These are phyloP conservation scores for Ambrosia trifida DNA, from an alignment of 129 eudicot genomes.

Conservation along the genomic window DNA sequence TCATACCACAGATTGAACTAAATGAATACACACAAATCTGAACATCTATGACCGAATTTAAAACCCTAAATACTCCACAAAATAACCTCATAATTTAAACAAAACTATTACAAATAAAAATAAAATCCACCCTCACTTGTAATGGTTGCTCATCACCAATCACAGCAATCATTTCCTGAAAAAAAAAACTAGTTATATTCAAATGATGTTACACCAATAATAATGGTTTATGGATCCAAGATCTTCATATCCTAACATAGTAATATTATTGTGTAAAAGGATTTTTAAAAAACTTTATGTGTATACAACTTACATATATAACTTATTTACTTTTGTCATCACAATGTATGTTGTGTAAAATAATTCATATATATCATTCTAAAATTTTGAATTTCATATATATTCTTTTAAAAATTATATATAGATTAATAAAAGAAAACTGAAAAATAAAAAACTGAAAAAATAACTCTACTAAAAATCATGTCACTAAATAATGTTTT, in stretches of 20 bases:
- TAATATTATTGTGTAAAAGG: background rate
- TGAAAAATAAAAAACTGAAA: background rate
- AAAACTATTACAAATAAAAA: background rate
- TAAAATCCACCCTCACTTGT: conserved; percentile 5
- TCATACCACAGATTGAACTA: conserved; percentile 22
- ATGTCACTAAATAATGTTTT: background rate
- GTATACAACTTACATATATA: too few species aligned
- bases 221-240: conserved; percentile 8
- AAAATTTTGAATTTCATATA: too few species aligned
- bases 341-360: background rate
- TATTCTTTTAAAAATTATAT: background rate
- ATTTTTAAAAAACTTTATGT: too few species aligned
- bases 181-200: conserved; percentile 6
- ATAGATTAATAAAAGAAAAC: background rate
- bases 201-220: background rate
- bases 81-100: conserved; percentile 22
- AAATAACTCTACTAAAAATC: background rate
- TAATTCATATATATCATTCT: background rate
- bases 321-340: background rate
- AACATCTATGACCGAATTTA: conserved; percentile 22
- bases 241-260: background rate
- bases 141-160: background rate
- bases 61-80: conserved; percentile 21
- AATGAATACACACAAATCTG: conserved; percentile 29
- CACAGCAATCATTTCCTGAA: conserved; percentile 29